A percentile compares a stretch with the other conserved stretches of the same genome.
Conservation (phyloP, 2,329 filamentous ascomycete species). For the Ploettnerulaceae sp. region DNA sequence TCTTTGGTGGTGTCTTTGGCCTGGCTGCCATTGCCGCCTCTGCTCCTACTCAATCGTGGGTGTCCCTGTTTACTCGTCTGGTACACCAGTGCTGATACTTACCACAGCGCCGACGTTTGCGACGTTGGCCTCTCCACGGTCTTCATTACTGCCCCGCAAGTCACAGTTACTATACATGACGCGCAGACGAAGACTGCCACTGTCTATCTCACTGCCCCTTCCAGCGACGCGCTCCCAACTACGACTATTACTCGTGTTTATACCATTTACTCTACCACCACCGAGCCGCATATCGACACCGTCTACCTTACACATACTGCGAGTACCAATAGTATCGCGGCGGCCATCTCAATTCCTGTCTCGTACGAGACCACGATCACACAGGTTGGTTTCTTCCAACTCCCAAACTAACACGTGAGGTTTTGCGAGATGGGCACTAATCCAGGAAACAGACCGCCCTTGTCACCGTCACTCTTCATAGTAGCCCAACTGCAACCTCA, state of each 20-base stretch:
- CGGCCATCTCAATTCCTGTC: conserved; percentile 1
- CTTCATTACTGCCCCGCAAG: conserved; percentile 17
- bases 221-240: neutral
- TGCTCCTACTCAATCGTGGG: conserved; percentile 22
- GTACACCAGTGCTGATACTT: conserved; percentile 10
- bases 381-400: neutral
- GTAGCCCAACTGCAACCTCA: neutral
- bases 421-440: neutral
- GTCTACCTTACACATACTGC: conserved; percentile 2
- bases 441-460: neutral
- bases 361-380: conserved; percentile 3
- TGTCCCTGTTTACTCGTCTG: conserved; percentile 1
- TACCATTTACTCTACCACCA: conserved; percentile 10
- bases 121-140: conserved; percentile 18
- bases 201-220: conserved; percentile 13
- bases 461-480: conserved; percentile 9
- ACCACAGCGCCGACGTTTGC: conserved; percentile 11
- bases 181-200: conserved; percentile 19
- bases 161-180: conserved; percentile 17
- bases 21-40: conserved; percentile 19
- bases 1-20: conserved; percentile 13
- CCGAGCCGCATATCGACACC: neutral
- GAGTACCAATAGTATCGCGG: neutral
- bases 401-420: neutral
- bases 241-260: conserved; percentile 14